Evolutionary conservation across 1,139 yeast genomes (phyloP).

Genomic region (Protomyces inundatus): DNA sequence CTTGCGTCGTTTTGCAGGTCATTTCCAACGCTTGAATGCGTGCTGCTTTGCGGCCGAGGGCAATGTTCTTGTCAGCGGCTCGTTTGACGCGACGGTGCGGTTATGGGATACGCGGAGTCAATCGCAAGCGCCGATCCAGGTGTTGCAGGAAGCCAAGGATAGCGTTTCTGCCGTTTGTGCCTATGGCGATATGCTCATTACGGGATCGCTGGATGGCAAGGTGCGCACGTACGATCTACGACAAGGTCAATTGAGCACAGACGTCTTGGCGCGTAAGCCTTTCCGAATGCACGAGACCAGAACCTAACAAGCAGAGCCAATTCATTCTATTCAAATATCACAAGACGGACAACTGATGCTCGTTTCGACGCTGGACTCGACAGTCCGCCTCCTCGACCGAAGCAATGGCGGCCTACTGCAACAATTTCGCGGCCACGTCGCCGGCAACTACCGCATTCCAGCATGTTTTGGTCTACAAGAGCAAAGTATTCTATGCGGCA

Average conservation of each 20-base stretch:
- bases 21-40: slow-evolving; percentile 37
- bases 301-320: slow-evolving; percentile 33
- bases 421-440: slow-evolving; percentile 36
- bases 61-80: slow-evolving; percentile 37
- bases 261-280: slow-evolving; percentile 35
- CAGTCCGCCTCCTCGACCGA: slow-evolving; percentile 36
- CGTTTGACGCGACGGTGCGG: slow-evolving; percentile 39
- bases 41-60: slow-evolving; percentile 36
- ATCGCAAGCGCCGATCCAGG: slow-evolving; percentile 37
- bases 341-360: slow-evolving; percentile 34
- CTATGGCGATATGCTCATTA: slow-evolving; percentile 33
- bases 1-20: slow-evolving; percentile 37
- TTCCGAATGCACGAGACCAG: not conserved
- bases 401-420: slow-evolving; percentile 35
- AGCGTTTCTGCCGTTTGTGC: slow-evolving; percentile 38
- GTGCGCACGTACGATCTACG: slow-evolving; percentile 40
- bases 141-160: slow-evolving; percentile 39
- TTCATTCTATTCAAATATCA: slow-evolving; percentile 35
- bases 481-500: slow-evolving; percentile 69
- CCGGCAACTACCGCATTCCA: slow-evolving; percentile 35
- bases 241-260: slow-evolving; percentile 36
- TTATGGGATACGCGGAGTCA: slow-evolving; percentile 40
- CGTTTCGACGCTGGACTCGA: slow-evolving; percentile 36
- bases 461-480: slow-evolving; percentile 47
- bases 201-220: slow-evolving; percentile 41